Conservation (phyloP, 2,329 filamentous ascomycete species). For the Fusarium fracticaudum region DNA sequence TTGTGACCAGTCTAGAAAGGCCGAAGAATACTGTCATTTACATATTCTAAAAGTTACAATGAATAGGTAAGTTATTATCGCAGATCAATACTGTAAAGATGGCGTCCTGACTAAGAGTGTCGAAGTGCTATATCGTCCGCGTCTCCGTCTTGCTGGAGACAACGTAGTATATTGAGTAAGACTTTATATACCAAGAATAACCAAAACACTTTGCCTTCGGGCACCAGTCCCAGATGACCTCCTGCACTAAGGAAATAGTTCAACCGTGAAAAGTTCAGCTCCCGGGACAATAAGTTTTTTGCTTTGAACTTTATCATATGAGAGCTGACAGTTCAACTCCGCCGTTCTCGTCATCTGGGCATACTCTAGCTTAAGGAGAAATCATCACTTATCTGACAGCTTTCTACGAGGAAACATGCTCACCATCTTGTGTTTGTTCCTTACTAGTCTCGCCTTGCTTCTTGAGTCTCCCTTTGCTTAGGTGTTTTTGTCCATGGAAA, state of each 20-base stretch:
- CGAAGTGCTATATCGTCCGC: neutral
- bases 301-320: neutral
- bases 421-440: neutral
- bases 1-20: neutral
- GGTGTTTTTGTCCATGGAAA: slow-evolving; percentile 6
- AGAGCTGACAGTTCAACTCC: neutral
- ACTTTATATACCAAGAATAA: neutral
- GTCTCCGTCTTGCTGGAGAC: neutral
- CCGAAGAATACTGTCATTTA: neutral
- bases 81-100: neutral
- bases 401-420: neutral
- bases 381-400: neutral
- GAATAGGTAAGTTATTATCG: neutral
- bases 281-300: neutral
- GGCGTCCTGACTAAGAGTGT: neutral
- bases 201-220: neutral
- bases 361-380: neutral
- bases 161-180: neutral
- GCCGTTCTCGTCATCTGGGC: neutral
- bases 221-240: neutral
- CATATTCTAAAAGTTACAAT: too few species aligned
- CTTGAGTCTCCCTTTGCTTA: neutral
- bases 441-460: neutral
- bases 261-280: neutral
- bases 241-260: neutral